These are phyloP conservation scores for Yamagishiella unicocca DNA, from an alignment of 139 green algal species.

Conservation along the genomic window DNA sequence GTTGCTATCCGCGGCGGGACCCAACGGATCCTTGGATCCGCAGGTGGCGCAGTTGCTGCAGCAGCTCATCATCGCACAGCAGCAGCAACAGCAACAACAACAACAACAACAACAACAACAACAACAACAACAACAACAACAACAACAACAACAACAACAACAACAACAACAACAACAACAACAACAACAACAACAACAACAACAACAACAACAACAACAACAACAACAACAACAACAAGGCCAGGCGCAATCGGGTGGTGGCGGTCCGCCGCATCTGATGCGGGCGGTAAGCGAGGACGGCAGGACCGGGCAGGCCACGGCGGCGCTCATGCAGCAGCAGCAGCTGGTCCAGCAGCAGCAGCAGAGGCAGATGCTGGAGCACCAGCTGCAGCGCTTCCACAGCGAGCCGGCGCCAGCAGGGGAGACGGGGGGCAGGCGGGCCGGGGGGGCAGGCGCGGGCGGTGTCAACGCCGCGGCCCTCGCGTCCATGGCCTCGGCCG, in stretches of 20 bases:
- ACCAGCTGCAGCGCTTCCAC: neutral
- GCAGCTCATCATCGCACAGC: neutral
- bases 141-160: neutral
- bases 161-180: neutral
- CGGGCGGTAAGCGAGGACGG: neutral
- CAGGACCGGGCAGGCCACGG: neutral
- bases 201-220: neutral
- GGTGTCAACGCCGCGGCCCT: neutral
- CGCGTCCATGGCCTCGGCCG: neutral
- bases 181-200: neutral
- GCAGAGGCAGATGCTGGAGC: neutral
- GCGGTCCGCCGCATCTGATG: neutral
- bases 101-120: neutral
- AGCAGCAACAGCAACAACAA: neutral
- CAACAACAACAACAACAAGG: neutral
- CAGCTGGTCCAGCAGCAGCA: slow-evolving; percentile 10
- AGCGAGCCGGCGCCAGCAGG: neutral
- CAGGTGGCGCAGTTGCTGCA: neutral
- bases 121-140: neutral
- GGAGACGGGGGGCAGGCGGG: neutral
- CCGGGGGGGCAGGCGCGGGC: neutral
- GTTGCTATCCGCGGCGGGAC: neutral
- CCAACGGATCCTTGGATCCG: neutral
- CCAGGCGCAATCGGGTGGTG: neutral
- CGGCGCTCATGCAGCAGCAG: neutral